Evolutionary conservation across 2,329 filamentous ascomycete species (phyloP).

Genomic region (Leptodontidium sp.): DNA sequence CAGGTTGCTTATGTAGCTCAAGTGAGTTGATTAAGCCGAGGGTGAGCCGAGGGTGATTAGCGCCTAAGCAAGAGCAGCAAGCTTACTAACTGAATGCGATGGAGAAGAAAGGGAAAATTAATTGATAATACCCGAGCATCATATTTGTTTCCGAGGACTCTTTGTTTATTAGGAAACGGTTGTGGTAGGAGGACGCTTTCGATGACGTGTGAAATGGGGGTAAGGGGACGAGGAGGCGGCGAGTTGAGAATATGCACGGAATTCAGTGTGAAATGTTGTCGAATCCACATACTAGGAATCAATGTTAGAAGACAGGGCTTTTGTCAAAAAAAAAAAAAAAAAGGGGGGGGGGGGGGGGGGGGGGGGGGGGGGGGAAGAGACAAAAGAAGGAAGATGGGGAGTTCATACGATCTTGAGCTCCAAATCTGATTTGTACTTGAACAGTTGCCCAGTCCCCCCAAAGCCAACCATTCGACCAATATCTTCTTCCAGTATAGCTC

Average conservation of each 20-base stretch:
- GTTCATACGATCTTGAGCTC: neutral
- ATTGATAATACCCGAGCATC: neutral
- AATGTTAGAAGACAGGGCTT: neutral
- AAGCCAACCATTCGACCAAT: neutral
- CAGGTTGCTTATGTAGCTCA: neutral
- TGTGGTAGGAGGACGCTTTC: neutral
- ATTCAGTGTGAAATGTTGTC: neutral
- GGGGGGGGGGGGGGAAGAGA: no score
- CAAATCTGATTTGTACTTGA: neutral
- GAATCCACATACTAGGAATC: neutral
- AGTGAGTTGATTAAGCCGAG: constrained; percentile 1
- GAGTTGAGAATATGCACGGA: neutral
- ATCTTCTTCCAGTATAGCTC: neutral
- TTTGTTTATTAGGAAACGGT: neutral
- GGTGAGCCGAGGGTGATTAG: constrained; percentile 7
- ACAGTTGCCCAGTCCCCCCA: neutral
- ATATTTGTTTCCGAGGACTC: neutral
- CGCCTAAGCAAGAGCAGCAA: no score
- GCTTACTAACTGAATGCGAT: no score
- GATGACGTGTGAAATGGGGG: neutral
- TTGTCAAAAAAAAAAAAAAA: neutral
- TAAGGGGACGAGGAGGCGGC: neutral
- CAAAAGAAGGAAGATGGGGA: neutral
- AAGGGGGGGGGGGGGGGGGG: no score
- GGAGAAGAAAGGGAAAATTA: no score